phyloP scores from a whole-genome alignment of 352 stramenopile genomes.

The Pythium phragmiticola region DNA sequence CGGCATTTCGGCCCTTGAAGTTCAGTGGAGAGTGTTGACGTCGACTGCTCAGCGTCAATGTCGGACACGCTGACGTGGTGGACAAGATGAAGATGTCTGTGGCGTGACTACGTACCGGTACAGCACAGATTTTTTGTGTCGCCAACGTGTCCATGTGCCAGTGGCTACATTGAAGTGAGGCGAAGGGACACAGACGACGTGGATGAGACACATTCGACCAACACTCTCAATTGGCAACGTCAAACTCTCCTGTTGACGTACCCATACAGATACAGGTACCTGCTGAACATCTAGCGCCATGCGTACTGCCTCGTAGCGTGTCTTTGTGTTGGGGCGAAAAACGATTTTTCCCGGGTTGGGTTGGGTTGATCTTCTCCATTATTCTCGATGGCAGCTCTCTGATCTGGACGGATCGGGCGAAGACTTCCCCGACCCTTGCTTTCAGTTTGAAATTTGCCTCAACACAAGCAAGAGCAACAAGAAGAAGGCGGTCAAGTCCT shows the following conservation, averaged over 20 bases:
- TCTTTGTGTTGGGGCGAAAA: background rate
- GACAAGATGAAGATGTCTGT: too few species aligned
- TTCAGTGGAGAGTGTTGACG: background rate
- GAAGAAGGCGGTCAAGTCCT: background rate
- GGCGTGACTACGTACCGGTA: too few species aligned
- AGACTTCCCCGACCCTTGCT: background rate
- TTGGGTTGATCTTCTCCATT: background rate
- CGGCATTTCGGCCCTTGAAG: background rate
- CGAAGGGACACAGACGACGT: background rate
- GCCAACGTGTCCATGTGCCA: background rate
- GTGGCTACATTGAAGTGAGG: conserved; percentile 3
- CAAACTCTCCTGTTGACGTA: background rate
- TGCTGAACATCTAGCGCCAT: too few species aligned
- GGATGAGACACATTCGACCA: background rate
- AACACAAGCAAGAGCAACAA: conserved; percentile 12
- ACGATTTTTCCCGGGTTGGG: background rate
- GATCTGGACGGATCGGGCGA: background rate
- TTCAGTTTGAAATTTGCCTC: conserved; percentile 17
- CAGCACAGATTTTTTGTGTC: background rate
- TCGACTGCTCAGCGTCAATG: background rate
- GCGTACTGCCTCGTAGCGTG: background rate
- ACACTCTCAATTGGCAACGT: conserved; percentile 1
- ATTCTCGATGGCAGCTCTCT: background rate
- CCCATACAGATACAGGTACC: too few species aligned
- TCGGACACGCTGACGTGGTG: too few species aligned